Percentiles rank a stretch among this genome's conserved stretches.
Conservation (phyloP, 2,329 filamentous ascomycete species). For the Triangularia verruculosa region DNA sequence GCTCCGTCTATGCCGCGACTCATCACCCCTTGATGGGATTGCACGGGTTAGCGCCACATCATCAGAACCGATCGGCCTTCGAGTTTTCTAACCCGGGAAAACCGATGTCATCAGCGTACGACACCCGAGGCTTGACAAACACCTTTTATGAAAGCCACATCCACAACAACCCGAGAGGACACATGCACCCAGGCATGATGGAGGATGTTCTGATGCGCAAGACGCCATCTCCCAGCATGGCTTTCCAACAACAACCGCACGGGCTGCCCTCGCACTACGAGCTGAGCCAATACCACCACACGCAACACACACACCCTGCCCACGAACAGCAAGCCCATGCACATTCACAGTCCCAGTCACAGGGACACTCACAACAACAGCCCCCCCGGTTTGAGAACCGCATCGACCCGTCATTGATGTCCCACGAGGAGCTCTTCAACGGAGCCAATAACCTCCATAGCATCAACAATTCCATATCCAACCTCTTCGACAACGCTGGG, state of each 20-base stretch:
- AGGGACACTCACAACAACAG: slow-evolving; percentile 10
- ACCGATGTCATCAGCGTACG: slow-evolving; percentile 40
- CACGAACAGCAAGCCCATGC: neutral
- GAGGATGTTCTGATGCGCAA: slow-evolving; percentile 35
- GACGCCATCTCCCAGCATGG: slow-evolving; percentile 34
- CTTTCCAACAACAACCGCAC: slow-evolving; percentile 19
- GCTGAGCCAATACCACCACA: slow-evolving; percentile 14
- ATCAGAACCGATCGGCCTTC: slow-evolving; percentile 34
- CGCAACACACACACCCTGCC: neutral
- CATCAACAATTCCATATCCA: slow-evolving; percentile 1
- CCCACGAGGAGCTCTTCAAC: slow-evolving; percentile 23
- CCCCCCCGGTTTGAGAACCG: slow-evolving; percentile 26
- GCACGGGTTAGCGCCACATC: slow-evolving; percentile 16
- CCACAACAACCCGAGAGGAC: slow-evolving; percentile 25
- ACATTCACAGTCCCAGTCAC: neutral
- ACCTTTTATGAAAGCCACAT: slow-evolving; percentile 38
- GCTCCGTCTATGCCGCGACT: slow-evolving; percentile 22
- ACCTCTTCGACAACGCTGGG: slow-evolving; percentile 13
- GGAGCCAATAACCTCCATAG: neutral
- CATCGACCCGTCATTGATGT: slow-evolving; percentile 31
- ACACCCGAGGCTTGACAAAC: slow-evolving; percentile 31
- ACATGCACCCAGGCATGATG: slow-evolving; percentile 27
- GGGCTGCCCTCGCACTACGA: slow-evolving; percentile 20
- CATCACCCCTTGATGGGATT: slow-evolving; percentile 15
- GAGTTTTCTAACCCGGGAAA: slow-evolving; percentile 37